phyloP scores from a whole-genome alignment of 352 stramenopile species.

The Pythium scleroteichum region DNA sequence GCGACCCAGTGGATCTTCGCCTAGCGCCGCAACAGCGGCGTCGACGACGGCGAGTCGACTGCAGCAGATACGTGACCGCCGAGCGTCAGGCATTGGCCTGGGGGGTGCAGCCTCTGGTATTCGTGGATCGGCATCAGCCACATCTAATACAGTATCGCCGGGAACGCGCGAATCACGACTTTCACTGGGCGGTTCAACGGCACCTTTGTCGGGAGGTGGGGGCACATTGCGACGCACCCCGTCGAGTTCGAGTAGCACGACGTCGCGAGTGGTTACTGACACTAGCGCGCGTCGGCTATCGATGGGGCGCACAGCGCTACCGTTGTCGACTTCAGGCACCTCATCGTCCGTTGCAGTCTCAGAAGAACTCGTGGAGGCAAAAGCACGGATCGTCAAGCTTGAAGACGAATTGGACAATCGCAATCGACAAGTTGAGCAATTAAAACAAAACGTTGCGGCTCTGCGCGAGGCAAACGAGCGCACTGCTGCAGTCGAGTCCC shows the following conservation, averaged over 20 bases:
- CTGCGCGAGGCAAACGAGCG: conserved; percentile 45
- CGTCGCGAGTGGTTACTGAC: conserved; percentile 19
- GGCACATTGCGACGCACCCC: conserved; percentile 18
- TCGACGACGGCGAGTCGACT: conserved; percentile 27
- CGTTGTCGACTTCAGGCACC: conserved; percentile 12
- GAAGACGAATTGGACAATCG: conserved; percentile 75
- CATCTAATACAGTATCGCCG: conserved; percentile 7
- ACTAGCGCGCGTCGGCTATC: conserved; percentile 15
- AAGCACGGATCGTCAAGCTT: conserved; percentile 51
- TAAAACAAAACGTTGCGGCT: conserved; percentile 59
- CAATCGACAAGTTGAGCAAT: conserved; percentile 62
- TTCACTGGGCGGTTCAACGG: conserved; percentile 9
- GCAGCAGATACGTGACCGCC: conserved; percentile 41
- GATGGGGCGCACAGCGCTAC: conserved; percentile 14
- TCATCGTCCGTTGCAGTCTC: conserved; percentile 22
- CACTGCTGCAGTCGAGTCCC: not conserved
- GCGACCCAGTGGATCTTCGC: conserved; percentile 4
- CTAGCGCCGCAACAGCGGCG: conserved; percentile 3
- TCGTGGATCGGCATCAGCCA: conserved; percentile 9
- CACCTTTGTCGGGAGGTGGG: not conserved
- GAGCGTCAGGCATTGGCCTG: conserved; percentile 34
- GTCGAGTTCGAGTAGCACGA: conserved; percentile 6
- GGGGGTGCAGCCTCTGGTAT: conserved; percentile 12
- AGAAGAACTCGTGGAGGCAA: conserved; percentile 55
- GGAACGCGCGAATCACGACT: conserved; percentile 11